Evolutionary conservation across 257 asterid species (phyloP).

Genomic region (Fraxinus cuspidata): DNA sequence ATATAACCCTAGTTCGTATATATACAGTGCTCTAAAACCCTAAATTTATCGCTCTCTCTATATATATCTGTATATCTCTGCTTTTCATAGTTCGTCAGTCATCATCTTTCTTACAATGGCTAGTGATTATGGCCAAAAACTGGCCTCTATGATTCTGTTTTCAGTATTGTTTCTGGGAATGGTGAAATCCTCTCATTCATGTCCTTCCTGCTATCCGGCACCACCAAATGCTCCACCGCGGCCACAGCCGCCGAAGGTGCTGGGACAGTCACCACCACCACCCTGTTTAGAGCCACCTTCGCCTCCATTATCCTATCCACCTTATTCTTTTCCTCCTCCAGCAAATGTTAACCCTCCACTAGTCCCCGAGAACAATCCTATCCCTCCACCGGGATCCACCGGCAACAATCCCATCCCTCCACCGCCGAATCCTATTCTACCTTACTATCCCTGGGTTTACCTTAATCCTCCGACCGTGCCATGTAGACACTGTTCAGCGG

Average conservation of each 20-base stretch:
- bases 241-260: neutral
- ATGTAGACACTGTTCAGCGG: neutral
- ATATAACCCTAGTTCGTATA: neutral
- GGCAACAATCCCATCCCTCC: neutral
- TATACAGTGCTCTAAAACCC: neutral
- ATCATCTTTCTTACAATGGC: neutral
- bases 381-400: conserved; percentile 3
- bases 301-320: conserved; percentile 4
- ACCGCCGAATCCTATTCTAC: neutral
- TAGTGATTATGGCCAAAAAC: neutral
- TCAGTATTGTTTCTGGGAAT: neutral
- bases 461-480: neutral
- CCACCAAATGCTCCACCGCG: neutral
- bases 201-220: neutral
- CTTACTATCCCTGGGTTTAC: conserved; percentile 13
- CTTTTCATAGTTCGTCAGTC: neutral
- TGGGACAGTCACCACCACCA: conserved; percentile 21
- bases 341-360: neutral
- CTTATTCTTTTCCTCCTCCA: neutral
- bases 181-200: neutral
- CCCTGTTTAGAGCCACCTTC: conserved; percentile 22
- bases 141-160: neutral
- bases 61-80: neutral
- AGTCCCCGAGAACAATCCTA: conserved; percentile 9
- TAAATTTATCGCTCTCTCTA: neutral